Evolutionary conservation across 495 filamentous ascomycete species (phyloP), one percentile per base, ranked within the genome.

Genomic region (Thermothielavioides terrestris): DNA sequence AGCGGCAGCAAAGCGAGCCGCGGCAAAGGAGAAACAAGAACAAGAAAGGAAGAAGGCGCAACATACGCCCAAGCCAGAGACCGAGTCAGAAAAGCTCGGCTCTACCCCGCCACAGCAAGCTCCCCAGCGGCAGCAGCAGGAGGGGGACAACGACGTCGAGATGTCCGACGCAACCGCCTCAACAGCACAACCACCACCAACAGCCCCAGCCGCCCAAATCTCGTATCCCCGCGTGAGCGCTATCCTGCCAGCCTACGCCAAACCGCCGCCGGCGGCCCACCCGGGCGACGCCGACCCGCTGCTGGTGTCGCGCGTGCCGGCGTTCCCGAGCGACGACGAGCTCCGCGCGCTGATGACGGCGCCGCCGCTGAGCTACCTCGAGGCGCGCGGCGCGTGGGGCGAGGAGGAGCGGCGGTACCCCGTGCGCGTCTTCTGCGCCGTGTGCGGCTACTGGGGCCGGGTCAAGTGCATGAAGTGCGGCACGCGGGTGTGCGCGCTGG

Each of bases 401-500:
- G 64, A 55, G 8, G 65, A 60, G 32, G 57, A 68, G 44, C 42
- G 38, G 14, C 26, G 50, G 46, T 80, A 78, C 42, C 80, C 86
- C n/a, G 68, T 74, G 44, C 73, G 88, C 43, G 61, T 64, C 22
- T 95, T 95, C 60, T 95, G 89, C 68, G 86, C 85, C 59, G 82
- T 90, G 43, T 95, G 89, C 67, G 89, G 89, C 26, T 94, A 92
- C 65, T 95, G 90, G 89, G 89, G 89, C 1, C 76, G 84, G 54
- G 84, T 89, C 25, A 79, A 77, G 65, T 95, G 89, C 66, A 79
- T 84, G 70, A 89, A 81, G 67, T 95, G 89, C 68, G 88, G 88
- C 30, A 72, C 77, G 46, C 66, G 86, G 55, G 85, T 84, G 10
- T 95, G 89, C 67, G 86, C 87, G 53, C 64, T 95, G 46, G 83